Evolutionary conservation across 345 rosid genomes (phyloP).

Genomic region (Euphorbia tirucalli): DNA sequence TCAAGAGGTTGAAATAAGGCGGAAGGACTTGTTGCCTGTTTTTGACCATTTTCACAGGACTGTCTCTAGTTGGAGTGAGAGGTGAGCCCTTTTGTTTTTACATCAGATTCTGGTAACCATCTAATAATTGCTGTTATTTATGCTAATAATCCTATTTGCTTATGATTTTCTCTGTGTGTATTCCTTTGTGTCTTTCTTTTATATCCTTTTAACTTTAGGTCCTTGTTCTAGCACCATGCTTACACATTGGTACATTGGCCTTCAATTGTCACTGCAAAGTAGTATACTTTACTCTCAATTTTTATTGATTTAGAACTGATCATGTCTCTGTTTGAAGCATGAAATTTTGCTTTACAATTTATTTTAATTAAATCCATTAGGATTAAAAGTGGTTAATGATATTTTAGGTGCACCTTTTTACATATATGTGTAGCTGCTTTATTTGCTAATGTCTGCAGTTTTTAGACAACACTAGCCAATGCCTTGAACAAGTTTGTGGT

Average conservation of each 20-base stretch:
- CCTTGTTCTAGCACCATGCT: background rate
- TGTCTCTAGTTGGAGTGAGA: conserved; percentile 48
- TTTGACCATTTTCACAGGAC: conserved; percentile 66
- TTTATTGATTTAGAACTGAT: background rate
- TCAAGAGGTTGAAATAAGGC: conserved; percentile 72
- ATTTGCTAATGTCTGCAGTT: background rate
- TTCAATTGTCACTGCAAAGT: background rate
- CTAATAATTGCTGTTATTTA: background rate
- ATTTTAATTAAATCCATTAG: background rate
- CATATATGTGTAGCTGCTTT: background rate
- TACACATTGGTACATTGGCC: background rate
- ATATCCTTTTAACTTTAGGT: background rate
- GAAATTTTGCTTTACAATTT: background rate
- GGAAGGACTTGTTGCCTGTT: conserved; percentile 77
- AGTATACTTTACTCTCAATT: background rate
- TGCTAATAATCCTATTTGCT: background rate
- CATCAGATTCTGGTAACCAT: background rate
- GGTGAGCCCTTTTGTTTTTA: conserved; percentile 37
- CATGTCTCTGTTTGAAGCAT: background rate
- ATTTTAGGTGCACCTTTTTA: no score
- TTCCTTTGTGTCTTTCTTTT: background rate
- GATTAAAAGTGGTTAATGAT: background rate
- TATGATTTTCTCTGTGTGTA: background rate
- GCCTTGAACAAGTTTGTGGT: background rate
- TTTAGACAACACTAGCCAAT: background rate